These are phyloP conservation scores for Fragaria vesca DNA, from an alignment of 306 rosid species.

Conservation along the genomic window DNA sequence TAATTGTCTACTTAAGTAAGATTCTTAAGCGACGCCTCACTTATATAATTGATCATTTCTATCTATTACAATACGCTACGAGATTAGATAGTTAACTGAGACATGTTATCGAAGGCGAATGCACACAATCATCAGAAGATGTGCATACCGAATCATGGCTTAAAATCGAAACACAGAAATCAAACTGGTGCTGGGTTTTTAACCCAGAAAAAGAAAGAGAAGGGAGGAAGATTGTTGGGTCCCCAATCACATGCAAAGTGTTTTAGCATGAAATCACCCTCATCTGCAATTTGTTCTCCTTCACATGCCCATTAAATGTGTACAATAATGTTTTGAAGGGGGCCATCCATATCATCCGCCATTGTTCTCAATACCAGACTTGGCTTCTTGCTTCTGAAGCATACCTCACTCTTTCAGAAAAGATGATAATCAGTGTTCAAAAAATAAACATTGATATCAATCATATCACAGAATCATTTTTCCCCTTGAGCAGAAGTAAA, in stretches of 20 bases:
- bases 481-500: background rate
- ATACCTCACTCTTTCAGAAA: background rate
- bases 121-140: too few relatives aligned
- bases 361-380: background rate
- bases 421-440: background rate
- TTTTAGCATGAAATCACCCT: constrained; percentile 33
- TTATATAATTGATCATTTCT: too few relatives aligned
- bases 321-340: constrained; percentile 36
- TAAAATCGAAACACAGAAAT: background rate
- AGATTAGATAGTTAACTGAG: too few relatives aligned
- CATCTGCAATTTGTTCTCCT: constrained; percentile 40
- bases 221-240: constrained; percentile 38
- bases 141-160: too few relatives aligned
- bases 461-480: background rate
- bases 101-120: too few relatives aligned
- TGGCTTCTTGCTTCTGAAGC: background rate
- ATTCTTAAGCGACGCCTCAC: too few relatives aligned
- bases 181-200: background rate
- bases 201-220: background rate
- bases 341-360: constrained; percentile 14
- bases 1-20: too few relatives aligned
- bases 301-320: constrained; percentile 79
- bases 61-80: too few relatives aligned
- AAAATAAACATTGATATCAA: background rate
- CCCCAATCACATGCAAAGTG: constrained; percentile 75